Evolutionary conservation across 345 rosid species (phyloP), one percentile per base, ranked within the genome.

Genomic region (Eutrema yunnanense): DNA sequence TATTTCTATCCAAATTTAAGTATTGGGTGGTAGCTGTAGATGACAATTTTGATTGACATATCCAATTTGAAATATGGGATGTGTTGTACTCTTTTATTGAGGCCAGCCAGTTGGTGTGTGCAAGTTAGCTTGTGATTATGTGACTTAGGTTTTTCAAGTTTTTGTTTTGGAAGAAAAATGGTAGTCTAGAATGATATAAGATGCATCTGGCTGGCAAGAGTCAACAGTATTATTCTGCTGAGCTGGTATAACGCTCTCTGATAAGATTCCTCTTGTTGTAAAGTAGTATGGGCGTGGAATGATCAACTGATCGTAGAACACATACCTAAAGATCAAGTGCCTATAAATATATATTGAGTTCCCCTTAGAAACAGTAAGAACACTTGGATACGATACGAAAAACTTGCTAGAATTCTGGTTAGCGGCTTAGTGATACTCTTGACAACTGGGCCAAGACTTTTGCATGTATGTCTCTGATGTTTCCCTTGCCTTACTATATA

Each of bases 391-490:
- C 22, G 22, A 19, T 19, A 19, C 22, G 22, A 19, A 19, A 19
- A 19, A 19, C 22, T 54, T 14, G 43, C 50, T 10, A 8, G 56
- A 53, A 29, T 10, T 41, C 29, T 55, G 57, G 75, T 42, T 49
- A 65, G 66, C 43, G 56, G 33, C 19, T 40, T 68, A 37, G 49
- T 43, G 50, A 61, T 34, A 27, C 56, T 62, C 65, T 37, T 46
- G 34, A 53, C 69, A 58, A 19, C 22, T 19, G 32, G 9, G 56
- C 42, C 46, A 44, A 69, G 36, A 37, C 38, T 54, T 62, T 12
- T 30, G 9, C 65, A 47, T 33, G 6, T 56, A 16, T 63, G 44
- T 73, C 60, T 68, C n/a, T 37, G 26, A 26, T 78, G 58, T 54
- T 51, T 72, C 19, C n/a, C 56, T 27, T 63, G 26, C 37, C 12